These are phyloP conservation scores for Trifolium repens DNA, from an alignment of 306 rosid genomes.

Conservation along the genomic window DNA sequence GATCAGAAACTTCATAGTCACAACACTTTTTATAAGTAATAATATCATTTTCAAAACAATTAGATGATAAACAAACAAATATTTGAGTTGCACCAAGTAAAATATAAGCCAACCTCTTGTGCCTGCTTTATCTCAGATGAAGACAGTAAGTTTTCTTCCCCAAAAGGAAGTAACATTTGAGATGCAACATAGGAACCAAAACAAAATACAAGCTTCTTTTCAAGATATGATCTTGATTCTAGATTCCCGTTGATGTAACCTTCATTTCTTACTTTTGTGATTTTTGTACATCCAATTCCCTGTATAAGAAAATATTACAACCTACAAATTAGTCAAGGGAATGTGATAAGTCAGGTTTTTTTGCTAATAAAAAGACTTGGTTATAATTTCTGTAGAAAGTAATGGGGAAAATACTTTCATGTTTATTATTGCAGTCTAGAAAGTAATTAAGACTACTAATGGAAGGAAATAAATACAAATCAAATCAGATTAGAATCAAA, in stretches of 20 bases:
- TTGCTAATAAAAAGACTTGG: conserved; percentile 23
- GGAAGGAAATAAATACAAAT: neutral
- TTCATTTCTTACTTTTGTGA: conserved; percentile 73
- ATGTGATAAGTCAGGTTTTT: conserved; percentile 16
- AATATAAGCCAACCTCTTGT: conserved; percentile 75
- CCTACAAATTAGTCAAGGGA: conserved; percentile 38
- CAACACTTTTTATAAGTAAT: conserved; percentile 9
- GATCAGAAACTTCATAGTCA: conserved; percentile 33
- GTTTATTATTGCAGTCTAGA: conserved; percentile 1
- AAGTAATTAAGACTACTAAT: neutral
- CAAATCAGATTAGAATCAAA: neutral
- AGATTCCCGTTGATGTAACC: conserved; percentile 67
- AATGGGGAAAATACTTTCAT: neutral
- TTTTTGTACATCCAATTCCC: conserved; percentile 98
- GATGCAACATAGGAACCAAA: conserved; percentile 92
- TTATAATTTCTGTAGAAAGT: conserved; percentile 10
- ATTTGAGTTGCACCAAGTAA: conserved; percentile 33
- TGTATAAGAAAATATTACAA: conserved; percentile 44
- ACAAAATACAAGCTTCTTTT: conserved; percentile 95
- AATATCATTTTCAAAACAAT: conserved; percentile 23
- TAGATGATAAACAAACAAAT: conserved; percentile 38
- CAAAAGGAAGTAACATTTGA: conserved; percentile 93
- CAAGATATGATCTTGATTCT: conserved; percentile 95
- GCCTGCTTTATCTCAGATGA: conserved; percentile 82
- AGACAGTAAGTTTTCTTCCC: conserved; percentile 90